Conservation (phyloP, 495 filamentous ascomycete genomes). For the Niebla homalea region DNA sequence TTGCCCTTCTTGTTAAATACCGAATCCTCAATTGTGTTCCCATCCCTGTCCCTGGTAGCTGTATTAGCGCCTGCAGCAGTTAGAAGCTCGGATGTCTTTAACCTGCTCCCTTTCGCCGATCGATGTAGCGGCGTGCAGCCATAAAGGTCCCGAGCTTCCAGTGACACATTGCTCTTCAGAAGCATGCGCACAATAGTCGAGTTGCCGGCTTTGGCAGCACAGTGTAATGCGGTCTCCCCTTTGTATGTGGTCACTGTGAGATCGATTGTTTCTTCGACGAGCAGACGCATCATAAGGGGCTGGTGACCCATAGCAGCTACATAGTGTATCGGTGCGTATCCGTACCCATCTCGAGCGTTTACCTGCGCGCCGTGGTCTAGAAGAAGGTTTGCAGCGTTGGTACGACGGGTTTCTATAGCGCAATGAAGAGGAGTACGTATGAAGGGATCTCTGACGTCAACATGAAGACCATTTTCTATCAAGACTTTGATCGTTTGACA, state of each 20-base stretch:
- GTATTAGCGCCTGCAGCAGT: too few species aligned
- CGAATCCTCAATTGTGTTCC: too few species aligned
- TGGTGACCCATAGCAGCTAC: background rate
- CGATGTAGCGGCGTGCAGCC: too few species aligned
- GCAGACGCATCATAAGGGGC: background rate
- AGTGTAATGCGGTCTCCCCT: background rate
- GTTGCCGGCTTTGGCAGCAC: too few species aligned
- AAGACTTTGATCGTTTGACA: constrained; percentile 1
- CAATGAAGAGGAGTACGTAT: constrained; percentile 4
- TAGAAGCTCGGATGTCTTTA: too few species aligned
- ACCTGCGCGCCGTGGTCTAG: constrained; percentile 7
- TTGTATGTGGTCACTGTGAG: background rate
- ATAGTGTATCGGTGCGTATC: background rate
- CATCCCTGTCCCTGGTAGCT: too few species aligned
- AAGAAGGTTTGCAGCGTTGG: background rate
- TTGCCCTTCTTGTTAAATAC: too few species aligned
- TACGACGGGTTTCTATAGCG: background rate
- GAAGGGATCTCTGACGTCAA: background rate
- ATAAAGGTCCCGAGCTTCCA: too few species aligned
- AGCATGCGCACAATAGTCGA: too few species aligned
- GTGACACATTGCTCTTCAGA: too few species aligned
- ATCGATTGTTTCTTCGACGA: background rate
- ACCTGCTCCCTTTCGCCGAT: too few species aligned
- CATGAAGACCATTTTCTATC: background rate
- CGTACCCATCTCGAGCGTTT: background rate